Conservation (phyloP, 2,329 filamentous ascomycete species). For the Fusarium secorum region DNA sequence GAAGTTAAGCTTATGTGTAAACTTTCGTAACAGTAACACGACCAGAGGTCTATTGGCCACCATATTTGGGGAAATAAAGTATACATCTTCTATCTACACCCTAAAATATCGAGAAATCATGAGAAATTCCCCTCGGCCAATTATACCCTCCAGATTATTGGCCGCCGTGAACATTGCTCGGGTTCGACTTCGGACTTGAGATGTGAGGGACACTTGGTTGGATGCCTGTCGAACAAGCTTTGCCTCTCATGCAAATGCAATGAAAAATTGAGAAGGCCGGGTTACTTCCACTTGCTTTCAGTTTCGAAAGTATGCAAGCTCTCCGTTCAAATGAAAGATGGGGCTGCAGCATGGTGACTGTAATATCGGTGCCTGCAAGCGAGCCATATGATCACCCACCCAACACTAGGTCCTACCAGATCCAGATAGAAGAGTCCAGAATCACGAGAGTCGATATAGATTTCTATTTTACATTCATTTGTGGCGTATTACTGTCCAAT, state of each 20-base stretch:
- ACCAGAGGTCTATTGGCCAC: accelerated
- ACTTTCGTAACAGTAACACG: neutral
- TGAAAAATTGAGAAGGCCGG: accelerated
- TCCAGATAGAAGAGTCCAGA: neutral
- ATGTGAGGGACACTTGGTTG: neutral
- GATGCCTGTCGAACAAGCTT: neutral
- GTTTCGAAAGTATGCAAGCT: accelerated
- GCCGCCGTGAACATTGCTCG: neutral
- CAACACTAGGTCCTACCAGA: accelerated
- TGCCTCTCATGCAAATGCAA: accelerated
- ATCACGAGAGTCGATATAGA: accelerated
- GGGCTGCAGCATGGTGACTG: no score
- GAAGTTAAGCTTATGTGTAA: no score
- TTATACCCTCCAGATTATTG: no score
- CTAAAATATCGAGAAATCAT: accelerated
- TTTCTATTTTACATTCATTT: accelerated
- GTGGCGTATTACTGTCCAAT: neutral
- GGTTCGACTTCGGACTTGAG: neutral
- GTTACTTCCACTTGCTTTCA: accelerated
- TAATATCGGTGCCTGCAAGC: neutral
- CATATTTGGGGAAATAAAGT: accelerated
- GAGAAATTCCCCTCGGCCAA: neutral
- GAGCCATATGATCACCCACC: neutral
- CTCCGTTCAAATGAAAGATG: neutral
- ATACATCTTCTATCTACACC: accelerated